Conservation (phyloP, 495 filamentous ascomycete species). For the Xylaria bambusicola region DNA sequence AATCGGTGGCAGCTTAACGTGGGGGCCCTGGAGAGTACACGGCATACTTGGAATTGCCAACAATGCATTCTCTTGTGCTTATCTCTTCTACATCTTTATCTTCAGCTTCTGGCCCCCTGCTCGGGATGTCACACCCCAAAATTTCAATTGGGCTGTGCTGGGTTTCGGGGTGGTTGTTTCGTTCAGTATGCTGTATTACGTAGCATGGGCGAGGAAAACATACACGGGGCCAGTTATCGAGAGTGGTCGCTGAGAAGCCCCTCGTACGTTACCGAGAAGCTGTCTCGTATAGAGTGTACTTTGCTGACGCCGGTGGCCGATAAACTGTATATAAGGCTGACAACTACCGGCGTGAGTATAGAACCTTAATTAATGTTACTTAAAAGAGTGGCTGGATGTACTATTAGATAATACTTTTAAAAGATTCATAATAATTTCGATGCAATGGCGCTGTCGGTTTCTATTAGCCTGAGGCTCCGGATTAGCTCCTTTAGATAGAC, state of each 20-base stretch:
- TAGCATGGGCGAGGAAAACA: conserved; percentile 36
- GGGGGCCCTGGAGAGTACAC: conserved; percentile 47
- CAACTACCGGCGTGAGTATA: too few species aligned
- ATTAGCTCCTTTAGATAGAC: too few species aligned
- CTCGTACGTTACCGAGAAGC: not conserved
- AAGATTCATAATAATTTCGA: too few species aligned
- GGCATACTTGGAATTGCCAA: conserved; percentile 42
- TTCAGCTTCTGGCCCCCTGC: conserved; percentile 48
- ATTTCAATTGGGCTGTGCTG: conserved; percentile 48
- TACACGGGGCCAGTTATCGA: conserved; percentile 43
- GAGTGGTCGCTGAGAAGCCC: not conserved
- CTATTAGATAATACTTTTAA: too few species aligned
- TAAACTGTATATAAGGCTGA: not conserved
- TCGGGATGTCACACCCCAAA: conserved; percentile 33
- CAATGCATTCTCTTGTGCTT: conserved; percentile 42
- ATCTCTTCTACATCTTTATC: conserved; percentile 42
- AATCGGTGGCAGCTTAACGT: conserved; percentile 30
- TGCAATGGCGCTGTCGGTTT: too few species aligned
- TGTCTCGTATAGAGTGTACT: not conserved
- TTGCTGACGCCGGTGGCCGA: not conserved
- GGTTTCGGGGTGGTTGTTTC: conserved; percentile 38
- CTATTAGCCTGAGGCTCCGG: too few species aligned
- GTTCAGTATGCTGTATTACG: conserved; percentile 39
- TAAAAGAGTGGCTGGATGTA: too few species aligned
- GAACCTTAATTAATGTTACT: too few species aligned